Evolutionary conservation across 73 alveolate genomes (phyloP), one percentile per base, ranked within the genome.

Genomic region (Paramecium tetraurelia): DNA sequence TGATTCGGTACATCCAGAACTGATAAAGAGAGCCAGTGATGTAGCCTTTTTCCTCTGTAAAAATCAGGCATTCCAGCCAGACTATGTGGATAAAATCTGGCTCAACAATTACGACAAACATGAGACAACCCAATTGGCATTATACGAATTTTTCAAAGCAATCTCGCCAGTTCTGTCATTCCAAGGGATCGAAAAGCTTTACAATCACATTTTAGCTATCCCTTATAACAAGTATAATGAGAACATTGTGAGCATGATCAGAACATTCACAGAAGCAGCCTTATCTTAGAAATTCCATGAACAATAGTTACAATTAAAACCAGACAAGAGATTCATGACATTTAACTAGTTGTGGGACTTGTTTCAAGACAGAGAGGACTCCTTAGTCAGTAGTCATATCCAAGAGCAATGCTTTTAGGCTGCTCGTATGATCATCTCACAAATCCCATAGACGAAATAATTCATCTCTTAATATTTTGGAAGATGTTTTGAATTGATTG

Each of bases 1-100:
- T 16, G 89, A 86, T 31, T 43, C 88, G 18, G 84, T 22, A 21
- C 95, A 92, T 57, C 94, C 77, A n/a, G 95, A 92, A 53, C 35
- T 92, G 29, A 86, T 92, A 22, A 92, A 87, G 68, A 92, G 95
- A 58, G 1, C 63, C 1, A 27, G 86, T 50, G 93, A 59, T n/a
- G 48, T 92, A 16, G 88, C 69, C 0, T 33, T 85, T 21, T 92
- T 92, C 41, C 35, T 92, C 4, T 68, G 89, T 58, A 58, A 22
- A 85, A 57, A 48, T 21, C 38, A 50, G 22, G 59, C 50, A 87
- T 93, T 92, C 35, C 10, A 33, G 3, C 14, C 14, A 29, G 72
- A 84, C 38, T 27, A 24, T 16, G 59, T 92, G 16, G 86, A 85
- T 58, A 76, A 58, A 27, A 68, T 92, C 5, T 86, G 93, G 89